These are phyloP conservation scores for Lepiota venenata DNA, from an alignment of 768 basidiomycete genomes.

Conservation along the genomic window DNA sequence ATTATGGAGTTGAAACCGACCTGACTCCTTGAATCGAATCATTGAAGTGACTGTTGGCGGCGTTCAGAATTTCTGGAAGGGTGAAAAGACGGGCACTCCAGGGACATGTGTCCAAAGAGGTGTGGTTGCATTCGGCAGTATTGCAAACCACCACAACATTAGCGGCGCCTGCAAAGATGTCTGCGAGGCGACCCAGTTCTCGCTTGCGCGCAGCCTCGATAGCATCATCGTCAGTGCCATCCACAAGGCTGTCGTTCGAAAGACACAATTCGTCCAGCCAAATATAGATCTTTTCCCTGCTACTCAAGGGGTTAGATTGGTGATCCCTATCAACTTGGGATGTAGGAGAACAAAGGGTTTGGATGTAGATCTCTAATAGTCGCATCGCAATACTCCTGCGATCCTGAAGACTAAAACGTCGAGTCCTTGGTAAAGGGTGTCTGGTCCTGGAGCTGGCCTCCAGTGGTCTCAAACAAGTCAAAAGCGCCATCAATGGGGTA, in stretches of 20 bases:
- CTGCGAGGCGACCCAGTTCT: constrained; percentile 19
- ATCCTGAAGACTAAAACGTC: neutral
- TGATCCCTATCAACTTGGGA: neutral
- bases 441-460: neutral
- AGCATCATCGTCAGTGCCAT: constrained; percentile 5
- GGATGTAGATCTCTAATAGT: neutral
- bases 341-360: neutral
- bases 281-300: neutral
- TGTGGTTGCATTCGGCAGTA: constrained; percentile 15
- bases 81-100: constrained; percentile 19
- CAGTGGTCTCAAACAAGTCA: neutral
- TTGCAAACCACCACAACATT: constrained; percentile 19
- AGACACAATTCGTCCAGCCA: constrained; percentile 12
- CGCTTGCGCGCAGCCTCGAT: constrained; percentile 1
- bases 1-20: neutral
- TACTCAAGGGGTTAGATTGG: neutral
- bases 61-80: constrained; percentile 19
- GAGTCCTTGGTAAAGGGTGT: neutral
- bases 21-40: neutral
- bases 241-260: neutral
- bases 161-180: constrained; percentile 17
- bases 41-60: constrained; percentile 13
- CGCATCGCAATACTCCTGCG: neutral
- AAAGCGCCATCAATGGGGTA: neutral
- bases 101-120: constrained; percentile 8